Conservation (phyloP, 1,284 basidiomycete genomes). For the Amylostereum chailletii region DNA sequence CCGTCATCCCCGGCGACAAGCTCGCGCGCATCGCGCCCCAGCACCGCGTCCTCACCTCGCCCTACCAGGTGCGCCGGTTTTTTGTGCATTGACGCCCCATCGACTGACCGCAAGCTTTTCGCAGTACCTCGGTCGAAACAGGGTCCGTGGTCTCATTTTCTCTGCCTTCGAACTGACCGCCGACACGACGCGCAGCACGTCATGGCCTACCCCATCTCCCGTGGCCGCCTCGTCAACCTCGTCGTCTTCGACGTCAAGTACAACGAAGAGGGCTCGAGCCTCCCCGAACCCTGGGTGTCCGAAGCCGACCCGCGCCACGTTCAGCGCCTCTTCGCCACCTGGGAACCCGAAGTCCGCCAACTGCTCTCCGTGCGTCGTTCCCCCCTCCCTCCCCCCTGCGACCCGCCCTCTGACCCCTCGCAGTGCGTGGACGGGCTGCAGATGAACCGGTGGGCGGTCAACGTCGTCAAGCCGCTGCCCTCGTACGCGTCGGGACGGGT, state of each 20-base stretch:
- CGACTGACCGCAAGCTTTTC: neutral
- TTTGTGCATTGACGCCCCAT: neutral
- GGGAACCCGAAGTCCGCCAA: conserved; percentile 32
- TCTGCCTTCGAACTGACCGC: neutral
- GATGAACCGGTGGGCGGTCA: conserved; percentile 40
- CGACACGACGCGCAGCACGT: conserved; percentile 25
- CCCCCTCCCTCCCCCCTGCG: conserved; percentile 13
- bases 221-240: conserved; percentile 32
- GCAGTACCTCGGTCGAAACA: conserved; percentile 34
- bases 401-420: neutral
- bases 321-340: conserved; percentile 23
- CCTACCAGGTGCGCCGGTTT: conserved; percentile 25
- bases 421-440: conserved; percentile 24
- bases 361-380: conserved; percentile 26
- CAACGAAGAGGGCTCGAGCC: conserved; percentile 24
- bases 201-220: conserved; percentile 33
- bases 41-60: conserved; percentile 21
- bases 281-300: conserved; percentile 25
- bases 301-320: conserved; percentile 20
- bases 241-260: conserved; percentile 26
- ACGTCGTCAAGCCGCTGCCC: conserved; percentile 30
- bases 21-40: conserved; percentile 22
- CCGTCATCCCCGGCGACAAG: conserved; percentile 25
- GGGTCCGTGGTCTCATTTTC: conserved; percentile 16
- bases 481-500: conserved; percentile 30